Percentiles rank a stretch among this genome's conserved stretches.
Evolutionary conservation across 768 basidiomycete species (phyloP).

Genomic region (Plicaturopsis crispa): DNA sequence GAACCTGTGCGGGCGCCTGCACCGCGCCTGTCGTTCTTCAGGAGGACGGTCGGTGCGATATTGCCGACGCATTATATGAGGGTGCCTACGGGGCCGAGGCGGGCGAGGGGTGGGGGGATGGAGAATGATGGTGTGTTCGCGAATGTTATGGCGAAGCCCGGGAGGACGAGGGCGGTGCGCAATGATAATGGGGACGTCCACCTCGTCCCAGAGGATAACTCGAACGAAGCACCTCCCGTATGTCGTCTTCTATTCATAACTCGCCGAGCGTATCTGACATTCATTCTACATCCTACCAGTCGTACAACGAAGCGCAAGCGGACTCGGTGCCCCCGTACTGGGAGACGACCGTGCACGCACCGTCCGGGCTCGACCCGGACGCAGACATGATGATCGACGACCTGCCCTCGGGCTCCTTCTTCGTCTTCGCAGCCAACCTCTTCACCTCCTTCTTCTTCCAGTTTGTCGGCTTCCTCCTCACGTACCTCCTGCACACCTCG

Average conservation of each 20-base stretch:
- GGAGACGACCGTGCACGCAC: conserved; percentile 92
- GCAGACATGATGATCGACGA: conserved; percentile 85
- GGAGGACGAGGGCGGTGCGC: conserved; percentile 30
- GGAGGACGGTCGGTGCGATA: conserved; percentile 50
- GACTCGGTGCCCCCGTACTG: conserved; percentile 94
- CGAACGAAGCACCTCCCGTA: conserved; percentile 84
- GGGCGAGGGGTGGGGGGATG: conserved; percentile 50
- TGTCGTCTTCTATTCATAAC: too few relatives aligned
- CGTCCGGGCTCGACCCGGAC: conserved; percentile 38
- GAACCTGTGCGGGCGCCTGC: conserved; percentile 27
- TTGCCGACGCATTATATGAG: conserved; percentile 60
- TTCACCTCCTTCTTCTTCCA: conserved; percentile 96
- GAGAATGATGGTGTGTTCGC: conserved; percentile 95
- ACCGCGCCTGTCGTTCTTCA: conserved; percentile 45
- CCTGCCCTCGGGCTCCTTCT: conserved; percentile 73
- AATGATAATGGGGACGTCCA: conserved; percentile 49
- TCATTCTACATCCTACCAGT: neutral
- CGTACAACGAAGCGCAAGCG: conserved; percentile 75
- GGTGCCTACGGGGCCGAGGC: conserved; percentile 33
- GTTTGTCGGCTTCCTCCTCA: conserved; percentile 88
- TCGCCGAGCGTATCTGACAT: neutral
- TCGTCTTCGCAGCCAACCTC: conserved; percentile 69
- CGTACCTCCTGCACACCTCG: conserved; percentile 85
- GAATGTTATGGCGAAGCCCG: conserved; percentile 89
- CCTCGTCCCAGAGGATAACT: conserved; percentile 71